Evolutionary conservation across 352 stramenopile genomes (phyloP).

Genomic region (Phytophthora foliorum): DNA sequence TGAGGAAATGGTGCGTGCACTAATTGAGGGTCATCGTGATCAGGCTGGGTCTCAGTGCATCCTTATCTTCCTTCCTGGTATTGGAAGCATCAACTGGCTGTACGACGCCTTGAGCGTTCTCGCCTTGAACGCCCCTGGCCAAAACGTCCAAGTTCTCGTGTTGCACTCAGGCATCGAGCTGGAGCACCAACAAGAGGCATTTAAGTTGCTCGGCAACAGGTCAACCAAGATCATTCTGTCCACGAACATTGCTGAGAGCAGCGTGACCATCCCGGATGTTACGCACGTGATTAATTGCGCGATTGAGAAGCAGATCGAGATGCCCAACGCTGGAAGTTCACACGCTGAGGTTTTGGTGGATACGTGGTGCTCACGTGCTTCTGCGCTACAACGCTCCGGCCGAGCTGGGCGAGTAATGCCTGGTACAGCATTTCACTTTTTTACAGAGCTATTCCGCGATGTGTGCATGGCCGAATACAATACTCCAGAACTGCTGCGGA

Average conservation of each 20-base stretch:
- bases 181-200: slow-evolving; percentile 80
- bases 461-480: slow-evolving; percentile 84
- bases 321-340: slow-evolving; percentile 72
- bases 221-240: slow-evolving; percentile 95
- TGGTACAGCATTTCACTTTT: slow-evolving; percentile 93
- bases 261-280: slow-evolving; percentile 96
- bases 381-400: slow-evolving; percentile 82
- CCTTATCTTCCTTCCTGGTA: slow-evolving; percentile 97
- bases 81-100: slow-evolving; percentile 93
- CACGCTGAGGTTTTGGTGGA: slow-evolving; percentile 81
- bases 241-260: slow-evolving; percentile 98
- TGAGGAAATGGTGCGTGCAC: slow-evolving; percentile 60
- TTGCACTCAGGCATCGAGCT: slow-evolving; percentile 81
- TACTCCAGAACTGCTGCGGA: slow-evolving; percentile 84
- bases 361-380: slow-evolving; percentile 96
- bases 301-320: slow-evolving; percentile 89
- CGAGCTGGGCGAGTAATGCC: slow-evolving; percentile 94
- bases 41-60: slow-evolving; percentile 76
- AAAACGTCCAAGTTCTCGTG: slow-evolving; percentile 63
- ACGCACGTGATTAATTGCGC: slow-evolving; percentile 90
- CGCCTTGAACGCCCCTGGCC: slow-evolving; percentile 19
- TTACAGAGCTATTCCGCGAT: slow-evolving; percentile 73
- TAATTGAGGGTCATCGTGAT: slow-evolving; percentile 60
- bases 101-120: slow-evolving; percentile 76
- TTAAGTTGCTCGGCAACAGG: slow-evolving; percentile 50